Evolutionary conservation across 305 asterid species (phyloP).

Genomic region (Euphrasia arctica): DNA sequence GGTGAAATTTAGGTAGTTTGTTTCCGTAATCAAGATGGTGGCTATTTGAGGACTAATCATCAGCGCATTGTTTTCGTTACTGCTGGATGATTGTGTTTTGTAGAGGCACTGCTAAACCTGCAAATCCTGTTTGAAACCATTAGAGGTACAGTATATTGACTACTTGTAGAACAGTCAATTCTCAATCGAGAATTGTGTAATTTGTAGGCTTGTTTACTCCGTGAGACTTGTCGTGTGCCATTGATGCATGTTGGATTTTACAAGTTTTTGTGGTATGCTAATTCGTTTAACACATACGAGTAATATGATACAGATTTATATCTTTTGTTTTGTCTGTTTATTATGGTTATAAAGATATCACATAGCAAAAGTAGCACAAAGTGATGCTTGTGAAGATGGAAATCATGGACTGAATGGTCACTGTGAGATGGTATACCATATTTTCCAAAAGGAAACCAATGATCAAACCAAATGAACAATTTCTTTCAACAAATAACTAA

Average conservation of each 20-base stretch:
- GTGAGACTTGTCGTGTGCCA: neutral
- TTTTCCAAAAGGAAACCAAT: too few relatives aligned
- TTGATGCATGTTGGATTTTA: neutral
- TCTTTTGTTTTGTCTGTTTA: too few relatives aligned
- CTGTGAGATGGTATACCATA: too few relatives aligned
- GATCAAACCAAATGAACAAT: too few relatives aligned
- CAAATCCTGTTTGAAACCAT: constrained; percentile 17
- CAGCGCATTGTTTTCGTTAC: constrained; percentile 14
- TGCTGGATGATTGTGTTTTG: constrained; percentile 23
- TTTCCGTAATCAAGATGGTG: constrained; percentile 16
- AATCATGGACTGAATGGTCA: too few relatives aligned
- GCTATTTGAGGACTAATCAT: constrained; percentile 23
- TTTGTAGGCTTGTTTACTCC: neutral
- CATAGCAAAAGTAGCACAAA: too few relatives aligned
- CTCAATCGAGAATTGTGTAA: neutral
- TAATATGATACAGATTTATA: too few relatives aligned
- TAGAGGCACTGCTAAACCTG: constrained; percentile 18
- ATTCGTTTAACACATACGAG: too few relatives aligned
- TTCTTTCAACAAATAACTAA: too few relatives aligned
- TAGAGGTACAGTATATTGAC: neutral
- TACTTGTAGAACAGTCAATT: neutral
- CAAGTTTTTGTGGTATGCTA: too few relatives aligned
- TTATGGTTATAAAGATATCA: too few relatives aligned
- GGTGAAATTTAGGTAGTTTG: constrained; percentile 65
- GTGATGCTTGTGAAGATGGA: too few relatives aligned